Evolutionary conservation across 2,329 filamentous ascomycete species (phyloP).

Genomic region (Aaosphaeria pasadenensis): DNA sequence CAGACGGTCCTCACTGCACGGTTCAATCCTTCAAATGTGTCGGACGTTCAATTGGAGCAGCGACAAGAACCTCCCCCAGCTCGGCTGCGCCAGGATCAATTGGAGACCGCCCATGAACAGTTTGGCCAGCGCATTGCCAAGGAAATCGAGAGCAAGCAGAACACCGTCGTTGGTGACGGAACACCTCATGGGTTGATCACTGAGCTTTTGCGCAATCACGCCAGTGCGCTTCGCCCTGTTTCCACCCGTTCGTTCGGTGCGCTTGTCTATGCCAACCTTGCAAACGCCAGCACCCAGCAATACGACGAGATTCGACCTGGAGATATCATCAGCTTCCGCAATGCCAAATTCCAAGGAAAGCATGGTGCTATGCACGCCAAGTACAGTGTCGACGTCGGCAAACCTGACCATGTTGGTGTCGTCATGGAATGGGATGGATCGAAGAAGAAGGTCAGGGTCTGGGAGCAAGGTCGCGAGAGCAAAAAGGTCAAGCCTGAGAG

Average conservation of each 20-base stretch:
- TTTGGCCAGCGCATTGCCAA: constrained; percentile 78
- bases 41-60: constrained; percentile 75
- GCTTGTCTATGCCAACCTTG: constrained; percentile 89
- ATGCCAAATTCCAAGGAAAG: constrained; percentile 92
- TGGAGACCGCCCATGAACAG: constrained; percentile 78
- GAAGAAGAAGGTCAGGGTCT: constrained; percentile 94
- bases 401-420: constrained; percentile 81
- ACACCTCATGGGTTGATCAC: constrained; percentile 73
- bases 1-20: constrained; percentile 83
- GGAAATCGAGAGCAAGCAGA: constrained; percentile 68
- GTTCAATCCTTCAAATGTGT: constrained; percentile 72
- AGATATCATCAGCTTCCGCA: constrained; percentile 89
- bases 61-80: constrained; percentile 81
- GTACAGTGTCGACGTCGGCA: constrained; percentile 84
- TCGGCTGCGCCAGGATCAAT: constrained; percentile 82
- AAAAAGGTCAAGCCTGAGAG: constrained; percentile 93
- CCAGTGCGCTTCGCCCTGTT: constrained; percentile 74
- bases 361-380: constrained; percentile 94
- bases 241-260: constrained; percentile 90
- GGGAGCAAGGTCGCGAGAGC: constrained; percentile 92
- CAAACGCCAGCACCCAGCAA: constrained; percentile 86
- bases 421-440: constrained; percentile 98
- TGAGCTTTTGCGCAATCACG: constrained; percentile 72
- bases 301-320: constrained; percentile 91
- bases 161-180: constrained; percentile 79